Percentiles rank a stretch among this genome's conserved stretches.
Conservation (phyloP, 441 rosid species). For the Adansonia grandidieri region DNA sequence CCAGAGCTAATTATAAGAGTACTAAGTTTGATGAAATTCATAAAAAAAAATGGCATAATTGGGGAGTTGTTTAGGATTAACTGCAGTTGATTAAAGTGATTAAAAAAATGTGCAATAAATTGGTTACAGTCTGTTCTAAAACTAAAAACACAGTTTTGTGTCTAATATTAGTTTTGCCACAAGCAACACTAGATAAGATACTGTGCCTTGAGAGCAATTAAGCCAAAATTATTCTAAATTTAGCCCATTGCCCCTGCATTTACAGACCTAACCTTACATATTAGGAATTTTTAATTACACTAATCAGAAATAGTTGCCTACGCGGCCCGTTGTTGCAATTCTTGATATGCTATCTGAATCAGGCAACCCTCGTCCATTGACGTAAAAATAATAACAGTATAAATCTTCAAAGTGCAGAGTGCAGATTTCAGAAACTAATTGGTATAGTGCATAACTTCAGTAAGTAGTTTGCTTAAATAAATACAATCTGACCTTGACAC, state of each 20-base stretch:
- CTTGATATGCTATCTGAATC: background rate
- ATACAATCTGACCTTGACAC: conserved; percentile 70
- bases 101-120: background rate
- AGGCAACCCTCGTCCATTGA: background rate
- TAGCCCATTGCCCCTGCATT: background rate
- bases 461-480: conserved; percentile 14
- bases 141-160: background rate
- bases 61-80: background rate
- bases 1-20: too few relatives aligned
- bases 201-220: background rate
- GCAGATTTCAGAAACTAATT: conserved; percentile 26
- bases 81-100: background rate
- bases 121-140: background rate
- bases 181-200: background rate
- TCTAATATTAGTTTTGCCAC: background rate
- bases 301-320: background rate
- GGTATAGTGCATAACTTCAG: conserved; percentile 22
- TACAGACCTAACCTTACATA: background rate
- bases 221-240: background rate
- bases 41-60: background rate
- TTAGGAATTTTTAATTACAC: background rate
- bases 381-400: background rate
- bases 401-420: background rate
- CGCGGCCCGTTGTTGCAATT: background rate
- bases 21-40: background rate